Conservation (phyloP, 148 eudicot genomes). For the Gaultheria prostrata region DNA sequence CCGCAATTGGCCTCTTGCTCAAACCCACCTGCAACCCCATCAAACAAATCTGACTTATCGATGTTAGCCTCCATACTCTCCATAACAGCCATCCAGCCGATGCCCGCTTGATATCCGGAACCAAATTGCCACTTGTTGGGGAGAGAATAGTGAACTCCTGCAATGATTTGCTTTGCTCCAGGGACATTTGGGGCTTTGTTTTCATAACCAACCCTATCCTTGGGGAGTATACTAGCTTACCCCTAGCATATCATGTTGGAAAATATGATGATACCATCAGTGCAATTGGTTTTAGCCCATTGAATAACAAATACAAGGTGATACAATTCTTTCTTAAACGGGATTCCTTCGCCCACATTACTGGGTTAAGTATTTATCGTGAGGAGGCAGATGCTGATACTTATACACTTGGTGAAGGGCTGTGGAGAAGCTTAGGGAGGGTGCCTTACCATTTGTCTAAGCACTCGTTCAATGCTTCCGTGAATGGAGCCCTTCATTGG, state of each 20-base stretch:
- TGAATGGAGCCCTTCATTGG: background rate
- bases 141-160: background rate
- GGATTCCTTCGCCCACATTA: background rate
- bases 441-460: background rate
- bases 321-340: background rate
- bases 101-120: too few species aligned
- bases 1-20: background rate
- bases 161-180: background rate
- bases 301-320: background rate
- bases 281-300: background rate
- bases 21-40: background rate
- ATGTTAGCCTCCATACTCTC: too few species aligned
- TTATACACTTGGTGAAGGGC: background rate
- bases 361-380: background rate
- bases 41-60: background rate
- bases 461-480: background rate
- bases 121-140: too few species aligned
- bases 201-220: background rate
- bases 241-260: background rate
- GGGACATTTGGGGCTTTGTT: background rate
- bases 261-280: background rate
- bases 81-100: too few species aligned
- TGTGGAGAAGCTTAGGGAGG: background rate
- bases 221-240: background rate
- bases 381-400: background rate